Percentiles rank a stretch among this genome's conserved stretches.
Evolutionary conservation across 2,329 filamentous ascomycete species (phyloP).

Genomic region (Apiospora rasikravindrae): DNA sequence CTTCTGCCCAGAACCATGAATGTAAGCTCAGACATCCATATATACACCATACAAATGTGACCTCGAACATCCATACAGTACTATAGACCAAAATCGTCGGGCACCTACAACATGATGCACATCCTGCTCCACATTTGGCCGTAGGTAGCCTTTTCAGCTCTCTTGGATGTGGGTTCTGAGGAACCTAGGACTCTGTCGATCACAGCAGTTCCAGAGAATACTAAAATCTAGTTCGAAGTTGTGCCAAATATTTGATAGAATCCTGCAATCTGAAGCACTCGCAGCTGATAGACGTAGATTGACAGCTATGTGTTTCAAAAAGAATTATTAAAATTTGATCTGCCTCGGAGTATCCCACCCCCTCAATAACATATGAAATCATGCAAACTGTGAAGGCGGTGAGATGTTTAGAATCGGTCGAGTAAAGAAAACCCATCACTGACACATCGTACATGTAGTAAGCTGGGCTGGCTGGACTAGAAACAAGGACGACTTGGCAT

Average conservation of each 20-base stretch:
- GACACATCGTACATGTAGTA: conserved; percentile 7
- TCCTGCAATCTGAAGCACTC: not conserved
- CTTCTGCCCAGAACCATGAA: not conserved
- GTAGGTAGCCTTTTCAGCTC: not conserved
- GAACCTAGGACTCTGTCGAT: not conserved
- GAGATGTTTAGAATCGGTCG: not conserved
- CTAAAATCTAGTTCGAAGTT: no score
- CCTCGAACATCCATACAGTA: not conserved
- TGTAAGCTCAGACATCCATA: not conserved
- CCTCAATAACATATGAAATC: not conserved
- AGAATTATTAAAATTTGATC: not conserved
- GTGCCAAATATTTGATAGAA: not conserved
- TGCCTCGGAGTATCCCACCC: not conserved
- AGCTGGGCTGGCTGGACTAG: conserved; percentile 3
- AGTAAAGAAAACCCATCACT: not conserved
- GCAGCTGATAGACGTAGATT: not conserved
- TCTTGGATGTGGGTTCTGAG: not conserved
- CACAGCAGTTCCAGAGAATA: not conserved
- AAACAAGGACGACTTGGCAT: conserved; percentile 1
- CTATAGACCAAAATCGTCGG: not conserved
- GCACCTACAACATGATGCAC: not conserved
- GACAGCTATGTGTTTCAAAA: not conserved
- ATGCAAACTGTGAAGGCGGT: conserved; percentile 1
- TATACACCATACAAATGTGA: not conserved
- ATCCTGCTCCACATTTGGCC: conserved; percentile 9